Conservation (phyloP, 1,284 basidiomycete genomes). For the Trametes hirsuta region DNA sequence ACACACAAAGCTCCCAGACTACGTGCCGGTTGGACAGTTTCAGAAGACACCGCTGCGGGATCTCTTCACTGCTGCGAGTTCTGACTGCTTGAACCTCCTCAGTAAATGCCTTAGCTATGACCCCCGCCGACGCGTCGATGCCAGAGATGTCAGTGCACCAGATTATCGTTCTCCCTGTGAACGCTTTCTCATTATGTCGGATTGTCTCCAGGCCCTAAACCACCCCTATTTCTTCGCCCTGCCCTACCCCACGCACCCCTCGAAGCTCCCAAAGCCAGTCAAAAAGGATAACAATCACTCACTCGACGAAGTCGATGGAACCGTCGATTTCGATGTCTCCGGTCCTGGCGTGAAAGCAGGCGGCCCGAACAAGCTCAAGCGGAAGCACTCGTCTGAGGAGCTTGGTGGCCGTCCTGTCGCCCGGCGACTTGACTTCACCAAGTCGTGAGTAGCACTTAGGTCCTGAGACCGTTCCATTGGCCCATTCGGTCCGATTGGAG, state of each 20-base stretch:
- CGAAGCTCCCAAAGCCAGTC: conserved; percentile 80
- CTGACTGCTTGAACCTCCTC: conserved; percentile 87
- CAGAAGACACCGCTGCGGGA: conserved; percentile 82
- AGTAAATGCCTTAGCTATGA: conserved; percentile 84
- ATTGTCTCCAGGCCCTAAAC: conserved; percentile 57
- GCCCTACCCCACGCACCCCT: conserved; percentile 82
- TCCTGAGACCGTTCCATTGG: neutral
- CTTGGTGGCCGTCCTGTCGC: conserved; percentile 46
- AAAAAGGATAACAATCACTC: conserved; percentile 52
- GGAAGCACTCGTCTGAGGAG: conserved; percentile 48
- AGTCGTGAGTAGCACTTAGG: conserved; percentile 2
- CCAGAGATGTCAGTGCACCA: conserved; percentile 65
- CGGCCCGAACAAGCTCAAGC: conserved; percentile 49
- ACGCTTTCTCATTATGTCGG: neutral
- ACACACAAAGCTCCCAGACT: conserved; percentile 89
- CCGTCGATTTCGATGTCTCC: conserved; percentile 48
- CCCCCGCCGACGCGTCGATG: conserved; percentile 81
- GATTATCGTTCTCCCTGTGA: neutral
- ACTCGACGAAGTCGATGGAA: conserved; percentile 76
- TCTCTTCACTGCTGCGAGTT: conserved; percentile 89
- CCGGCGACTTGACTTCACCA: conserved; percentile 49
- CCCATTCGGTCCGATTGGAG: neutral
- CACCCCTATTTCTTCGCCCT: conserved; percentile 81
- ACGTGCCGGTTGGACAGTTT: conserved; percentile 81
- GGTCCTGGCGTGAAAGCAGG: conserved; percentile 43